These are phyloP conservation scores for Trichosanthes truncata DNA, from an alignment of 306 rosid genomes.

Conservation along the genomic window DNA sequence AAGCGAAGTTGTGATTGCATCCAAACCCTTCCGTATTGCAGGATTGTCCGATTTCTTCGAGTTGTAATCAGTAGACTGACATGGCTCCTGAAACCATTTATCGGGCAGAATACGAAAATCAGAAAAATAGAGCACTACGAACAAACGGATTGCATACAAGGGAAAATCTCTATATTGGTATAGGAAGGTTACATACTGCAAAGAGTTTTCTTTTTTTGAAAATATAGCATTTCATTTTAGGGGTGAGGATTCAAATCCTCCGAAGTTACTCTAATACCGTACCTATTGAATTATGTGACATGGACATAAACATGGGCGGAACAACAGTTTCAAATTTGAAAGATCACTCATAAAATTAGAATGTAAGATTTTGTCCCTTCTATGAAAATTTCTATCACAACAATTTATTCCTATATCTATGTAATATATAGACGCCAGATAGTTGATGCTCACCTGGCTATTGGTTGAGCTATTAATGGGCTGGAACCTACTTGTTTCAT, in stretches of 20 bases:
- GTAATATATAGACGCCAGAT: not conserved
- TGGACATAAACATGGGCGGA: not conserved
- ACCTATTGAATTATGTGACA: not conserved
- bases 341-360: not conserved
- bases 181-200: not conserved
- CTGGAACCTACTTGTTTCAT: conserved; percentile 22
- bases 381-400: not conserved
- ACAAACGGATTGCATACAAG: conserved; percentile 4
- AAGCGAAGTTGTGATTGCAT: conserved; percentile 63
- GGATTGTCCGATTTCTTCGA: conserved; percentile 53
- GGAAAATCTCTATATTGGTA: not conserved
- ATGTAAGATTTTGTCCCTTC: not conserved
- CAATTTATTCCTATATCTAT: not conserved
- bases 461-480: conserved; percentile 21
- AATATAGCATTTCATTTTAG: not conserved
- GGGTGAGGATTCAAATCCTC: not conserved
- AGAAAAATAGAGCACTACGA: not conserved
- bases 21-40: conserved; percentile 60
- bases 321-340: not conserved
- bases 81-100: conserved; percentile 34
- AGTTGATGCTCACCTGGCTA: conserved; percentile 37
- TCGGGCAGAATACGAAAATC: conserved; percentile 4
- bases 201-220: not conserved
- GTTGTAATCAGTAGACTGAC: conserved; percentile 28
- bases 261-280: not conserved